Base-by-base conservation (phyloP, 2,329 filamentous ascomycete species). In the Xylaria sp. region DNA sequence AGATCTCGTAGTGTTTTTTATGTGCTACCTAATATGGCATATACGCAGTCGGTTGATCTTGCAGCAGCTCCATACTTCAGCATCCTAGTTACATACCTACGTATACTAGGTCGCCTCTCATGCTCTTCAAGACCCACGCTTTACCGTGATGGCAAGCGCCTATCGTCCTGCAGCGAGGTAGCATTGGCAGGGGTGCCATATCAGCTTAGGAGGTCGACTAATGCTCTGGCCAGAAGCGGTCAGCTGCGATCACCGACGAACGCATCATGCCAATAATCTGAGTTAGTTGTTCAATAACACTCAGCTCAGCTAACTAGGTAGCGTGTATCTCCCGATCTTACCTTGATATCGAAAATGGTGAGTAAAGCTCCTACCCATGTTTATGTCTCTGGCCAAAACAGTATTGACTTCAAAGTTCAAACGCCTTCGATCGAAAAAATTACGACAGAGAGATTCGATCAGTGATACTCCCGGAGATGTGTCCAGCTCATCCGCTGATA, bases 341-440 rank as follows among this genome's bases (percentile, higher is more conserved):
- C 2, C 40, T 32, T 25, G 27, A 25, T 2, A 23, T 27, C 10
- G 6, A 37, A 48, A 23, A 60, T 60, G 57, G 57, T 60, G n/a
- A 60, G 42, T 50, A 4, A 23, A 60, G 21, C 1, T 35, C 5
- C 27, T 50, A 12, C 18, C 0, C 21, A 40, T 25, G 1, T 13
- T 23, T 23, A 23, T 37, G n/a, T 50, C 4, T 25, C 25, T 37
- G 12, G 21, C 2, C 5, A 10, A 55, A 55, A 55, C 25, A 8
- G 53, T 48, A 35, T n/a, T 51, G 47, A 51, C 59, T 6, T 12
- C n/a, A 32, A 54, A 60, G 55, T 65, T 65, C 1, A 65, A 65
- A 60, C 62, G 47, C 32, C 47, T 60, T 29, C 62, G 62, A 10
- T 60, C 55, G 0, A 60, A 60, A 21, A 51, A 18, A 35, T 18